phyloP scores from a whole-genome alignment of 805 yeast species.

The Lipomyces yamanashiensis region DNA sequence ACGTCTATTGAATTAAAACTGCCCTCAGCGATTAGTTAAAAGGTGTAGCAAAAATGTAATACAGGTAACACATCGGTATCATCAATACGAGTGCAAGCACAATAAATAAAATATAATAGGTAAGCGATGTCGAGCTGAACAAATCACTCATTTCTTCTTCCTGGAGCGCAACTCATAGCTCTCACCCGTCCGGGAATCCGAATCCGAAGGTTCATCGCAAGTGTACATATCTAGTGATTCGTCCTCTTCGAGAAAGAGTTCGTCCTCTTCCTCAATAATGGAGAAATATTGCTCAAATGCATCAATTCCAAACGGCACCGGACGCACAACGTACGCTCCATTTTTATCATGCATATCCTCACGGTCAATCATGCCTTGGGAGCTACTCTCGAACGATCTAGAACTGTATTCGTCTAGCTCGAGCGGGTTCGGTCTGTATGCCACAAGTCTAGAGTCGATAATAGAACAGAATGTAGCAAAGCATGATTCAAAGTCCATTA shows the following conservation, averaged over 20 bases:
- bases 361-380: background rate
- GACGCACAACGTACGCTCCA: conserved; percentile 1
- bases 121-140: too few species aligned
- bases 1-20: too few species aligned
- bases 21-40: too few species aligned
- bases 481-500: conserved; percentile 40
- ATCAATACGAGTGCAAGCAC: too few species aligned
- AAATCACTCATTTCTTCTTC: too few species aligned
- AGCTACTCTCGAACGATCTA: conserved; percentile 7
- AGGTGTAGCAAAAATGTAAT: too few species aligned
- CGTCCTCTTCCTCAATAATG: background rate
- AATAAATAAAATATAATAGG: too few species aligned
- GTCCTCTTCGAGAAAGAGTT: background rate
- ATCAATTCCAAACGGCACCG: conserved; percentile 17
- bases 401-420: conserved; percentile 1
- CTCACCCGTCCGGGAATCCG: too few species aligned
- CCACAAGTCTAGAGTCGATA: conserved; percentile 1
- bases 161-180: too few species aligned
- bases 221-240: background rate
- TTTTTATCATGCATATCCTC: background rate
- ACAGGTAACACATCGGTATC: too few species aligned
- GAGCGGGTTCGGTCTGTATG: conserved; percentile 16
- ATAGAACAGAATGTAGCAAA: conserved; percentile 23
- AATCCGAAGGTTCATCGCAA: background rate
- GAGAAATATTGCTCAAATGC: conserved; percentile 16